Base-by-base conservation (phyloP, 1,139 yeast genomes). In the Suhomyces wounanorum region DNA sequence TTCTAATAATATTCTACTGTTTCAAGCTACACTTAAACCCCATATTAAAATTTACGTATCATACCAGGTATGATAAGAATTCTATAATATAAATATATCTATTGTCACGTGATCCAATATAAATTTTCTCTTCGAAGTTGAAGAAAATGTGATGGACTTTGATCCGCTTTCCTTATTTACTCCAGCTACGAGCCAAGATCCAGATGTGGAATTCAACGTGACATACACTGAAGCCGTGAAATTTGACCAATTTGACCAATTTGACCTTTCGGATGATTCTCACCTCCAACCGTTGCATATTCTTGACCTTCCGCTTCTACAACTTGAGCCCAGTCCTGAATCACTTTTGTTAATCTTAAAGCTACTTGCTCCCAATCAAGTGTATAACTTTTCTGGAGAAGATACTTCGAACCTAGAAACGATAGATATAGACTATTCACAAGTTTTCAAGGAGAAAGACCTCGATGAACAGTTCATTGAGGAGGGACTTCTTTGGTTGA, bases 291-390 rank as follows among this genome's bases (percentile, higher is more conserved):
- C 81, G 0, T 58, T 85, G 16, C 89, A 87, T 59, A 66, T 77
- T 0, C 73, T 89, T 9, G 97, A 90, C 63, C 70, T 90, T 9
- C 97, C 97, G 0, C 59, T 67, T 8, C 57, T 83, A 11, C 66
- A 67, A 8, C 60, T 62, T 8, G 59, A 69, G 35, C 90, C 96
- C 0, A 78, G 88, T 0, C 68, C 67, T 3, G 66, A 60, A 1
- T 82, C 78, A 0, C 61, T 89, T 0, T 40, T 69, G 2, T 60
- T 75, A 0, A 63, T 85, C 0, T 66, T 90, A 10, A 67, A 69
- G 42, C 67, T 84, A 3, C 68, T 89, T 30, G 69, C 81, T 1
- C 84, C 83, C 0, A 77, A 75, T 21, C 75, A 75, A 47, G 76
- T 78, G 5, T 77, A 75, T 50, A 88, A 89, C 62, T 89, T 89